Base-by-base conservation (phyloP, 2,329 filamentous ascomycete genomes). In the Monilinia vaccinii-corymbosi region DNA sequence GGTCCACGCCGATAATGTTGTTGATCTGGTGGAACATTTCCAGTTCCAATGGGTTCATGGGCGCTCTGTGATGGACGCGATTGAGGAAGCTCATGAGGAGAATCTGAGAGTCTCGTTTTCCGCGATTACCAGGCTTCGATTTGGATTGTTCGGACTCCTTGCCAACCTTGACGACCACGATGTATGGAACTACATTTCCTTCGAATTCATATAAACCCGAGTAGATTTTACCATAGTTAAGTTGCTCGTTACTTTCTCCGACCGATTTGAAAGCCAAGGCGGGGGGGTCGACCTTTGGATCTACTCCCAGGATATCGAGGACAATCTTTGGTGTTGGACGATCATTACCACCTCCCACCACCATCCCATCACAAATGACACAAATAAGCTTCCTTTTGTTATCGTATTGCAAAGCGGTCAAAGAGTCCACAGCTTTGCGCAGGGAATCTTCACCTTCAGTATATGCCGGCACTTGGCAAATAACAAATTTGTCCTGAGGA, bases 1-100 rank as follows among this genome's bases (percentile, higher is more conserved):
- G 94, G 68, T 99, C 92, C 18, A 99, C 94, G 68, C 94, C 94
- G 64, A 99, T 99, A 68, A 99, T 90, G 73, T 99, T 99, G 81
- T 97, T 96, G 78, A 99, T 91, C 73, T 99, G 94, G 71, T 99
- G 94, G 79, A 97, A 97, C 81, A 97, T 96, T 74, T 99, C 94
- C 49, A 99, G 78, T 73, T 99, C 94, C 14, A 99, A 84, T 18
- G 94, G 94, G 64, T 87, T 94, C 94, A 99, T 99, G 0, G 93
- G 87, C 2, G 89, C 80, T 64, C 92, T 89, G 74, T 97, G 90
- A 73, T 99, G 94, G 49, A 99, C 94, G 62, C 93, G 90, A 76
- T 99, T 99, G 68, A 99, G 83, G 82, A 99, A 99, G 76, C 88
- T 93, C 86, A 99, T 92, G 53, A 97, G 80, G 65, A 97, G 75